Base-by-base conservation (phyloP, 108 stramenopile genomes). In the Cyclostephanos invisitatus region DNA sequence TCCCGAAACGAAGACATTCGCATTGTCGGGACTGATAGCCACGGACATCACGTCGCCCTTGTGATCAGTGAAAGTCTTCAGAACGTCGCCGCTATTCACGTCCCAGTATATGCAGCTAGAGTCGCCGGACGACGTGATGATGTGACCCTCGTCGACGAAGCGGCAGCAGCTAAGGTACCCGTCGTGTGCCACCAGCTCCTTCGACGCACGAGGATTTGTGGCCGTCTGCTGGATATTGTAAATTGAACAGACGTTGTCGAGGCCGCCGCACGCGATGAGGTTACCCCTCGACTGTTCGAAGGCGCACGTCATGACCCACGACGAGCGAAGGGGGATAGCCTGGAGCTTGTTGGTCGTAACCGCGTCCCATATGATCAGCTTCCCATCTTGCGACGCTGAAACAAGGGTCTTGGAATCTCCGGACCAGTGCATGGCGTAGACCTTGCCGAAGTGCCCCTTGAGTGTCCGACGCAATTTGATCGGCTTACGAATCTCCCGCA, bases 211-310 rank as follows among this genome's bases (percentile, higher is more conserved):
- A 62, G 91, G 80, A 48, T 81, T 81, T 11, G 87, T 82, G 25
- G 72, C 40, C 24, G 74, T 70, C 47, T 80, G 79, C n/a, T 78
- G 61, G 29, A 97, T 75, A 60, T 92, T 86, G 85, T 99, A 99
- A 55, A 99, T 91, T 40, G 98, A 96, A 83, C 99, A 99, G 55
- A 98, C 77, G 80, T 99, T 99, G 79, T 99, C 98, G n/a, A 99
- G 81, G 38, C 99, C 99, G 27, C 99, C 99, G 69, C 97, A 98
- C 15, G 99, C 99, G 27, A 99, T 92, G 68, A 98, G 74, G 55
- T 90, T 80, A 25, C 93, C 91, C 64, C 84, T 84, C n/a, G 84
- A 82, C 64, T 93, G 97, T 83, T 99, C 99, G 70, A 96, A 98
- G 11, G 96, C 96, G 72, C 98, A 98, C 7, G 97, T 94, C 99